Evolutionary conservation across 192 early-diverging fungal species (phyloP), one percentile per base, ranked within the genome.

Genomic region (Linnemannia exigua): DNA sequence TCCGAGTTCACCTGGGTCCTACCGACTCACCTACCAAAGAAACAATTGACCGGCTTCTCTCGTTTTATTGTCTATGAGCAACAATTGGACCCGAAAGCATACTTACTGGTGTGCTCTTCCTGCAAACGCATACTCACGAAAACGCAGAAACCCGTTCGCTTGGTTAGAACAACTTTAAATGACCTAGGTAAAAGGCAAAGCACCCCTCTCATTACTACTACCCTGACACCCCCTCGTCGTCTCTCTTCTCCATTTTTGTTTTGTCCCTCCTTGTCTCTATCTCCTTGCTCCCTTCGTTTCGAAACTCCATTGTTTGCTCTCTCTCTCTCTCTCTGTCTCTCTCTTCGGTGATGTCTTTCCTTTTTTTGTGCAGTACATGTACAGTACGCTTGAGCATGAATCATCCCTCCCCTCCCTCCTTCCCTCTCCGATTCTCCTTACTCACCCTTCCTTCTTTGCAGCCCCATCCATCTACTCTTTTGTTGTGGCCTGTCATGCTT

Each of bases 341-440:
- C 37, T 71, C 41, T 31, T 44, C 47, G 58, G 58, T 63, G 58
- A 47, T 72, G 25, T 31, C 38, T 72, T 72, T 25, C 70, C 41
- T 72, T 46, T 28, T 28, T 44, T 50, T 70, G 19, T 25, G 28
- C 28, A 36, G 67, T 8, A 67, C 44, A 12, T 41, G 3, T 50
- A 48, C 22, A 9, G 28, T 17, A 9, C 20, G 8, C 2, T 1
- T 6, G 58, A 9, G 5, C 7, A 54, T n/a, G n/a, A n/a, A 54
- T 54, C 20, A 54, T 20, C 17, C 5, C 15, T 20, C 5, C 22
- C 7, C 14, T 61, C 25, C 28, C 58, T 25, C 7, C 25, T 28
- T 3, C 20, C 58, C 28, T 31, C 12, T 9, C 25, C 28, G 25
- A 9, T 31, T 44, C 41, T 9, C 41, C 9, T 44, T 44, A 44